Base-by-base conservation (phyloP, 306 rosid genomes). In the Pterocarpus macrocarpus region DNA sequence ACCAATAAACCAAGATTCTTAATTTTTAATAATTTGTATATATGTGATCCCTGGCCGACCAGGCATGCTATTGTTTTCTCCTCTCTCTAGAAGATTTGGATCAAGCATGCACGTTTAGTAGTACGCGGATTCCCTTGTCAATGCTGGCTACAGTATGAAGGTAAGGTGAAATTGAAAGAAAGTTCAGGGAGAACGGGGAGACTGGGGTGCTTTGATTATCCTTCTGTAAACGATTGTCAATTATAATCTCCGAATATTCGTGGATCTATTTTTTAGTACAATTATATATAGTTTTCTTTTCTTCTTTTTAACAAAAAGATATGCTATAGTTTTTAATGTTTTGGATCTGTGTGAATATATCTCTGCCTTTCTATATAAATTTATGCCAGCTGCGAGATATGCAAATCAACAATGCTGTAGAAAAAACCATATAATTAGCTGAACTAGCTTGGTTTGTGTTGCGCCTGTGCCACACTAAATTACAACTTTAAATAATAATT, bases 1-100 rank as follows among this genome's bases (percentile, higher is more conserved):
- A 71, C 83, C 47, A 17, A 64, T 76, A 71, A 30, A 75, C 10
- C 5, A 76, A 6, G 39, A 30, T 13, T 74, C 6, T 3, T 13
- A 7, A 64, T 17, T 17, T 57, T 57, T 7, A 17, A 57, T 22
- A 11, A 2, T 2, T 17, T 17, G 1, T 17, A n/a, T n/a, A n/a
- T 55, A 56, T 56, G 32, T 17, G 30, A n/a, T 56, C 32, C 30
- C 30, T n/a, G 11, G 9, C 2, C 62, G 32, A 17, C 32, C 30
- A n/a, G 32, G 1, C 9, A 56, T 56, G 28, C 64, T 22, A 22
- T 10, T 34, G 64, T 57, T 57, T 57, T 22, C 4, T 34, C 64
- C 64, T 7, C 64, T 50, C 57, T 57, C 64, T 57, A 57, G 64
- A 57, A 57, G 64, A 17, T 57, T 57, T 57, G 32, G 22, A 15